Evolutionary conservation across 208 protist genomes (phyloP), one percentile per base, ranked within the genome.

Genomic region (Acanthamoeba polyphaga): DNA sequence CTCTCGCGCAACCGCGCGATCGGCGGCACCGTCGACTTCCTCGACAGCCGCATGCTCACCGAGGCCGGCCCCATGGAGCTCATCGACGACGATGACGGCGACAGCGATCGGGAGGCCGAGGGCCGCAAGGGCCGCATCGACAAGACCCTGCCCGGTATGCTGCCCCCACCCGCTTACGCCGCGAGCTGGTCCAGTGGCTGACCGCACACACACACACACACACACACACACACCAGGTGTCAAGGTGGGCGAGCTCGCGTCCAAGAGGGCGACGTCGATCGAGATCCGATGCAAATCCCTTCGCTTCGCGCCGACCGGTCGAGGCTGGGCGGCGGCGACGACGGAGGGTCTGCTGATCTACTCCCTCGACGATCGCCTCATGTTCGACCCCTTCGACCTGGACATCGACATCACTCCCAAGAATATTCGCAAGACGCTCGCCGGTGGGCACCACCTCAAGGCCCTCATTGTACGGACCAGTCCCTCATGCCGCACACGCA

Each of bases 271-370:
- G 74, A 82, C 74, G 15, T 53, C 74, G 32, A 43, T 82, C 32
- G 93, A 90, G 7, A 70, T 95, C 27, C 84, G 74, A 29, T 82
- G 74, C 46, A 82, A 74, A 3, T 88, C 29, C 29, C 43, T 97
- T 2, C 70, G 55, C 32, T 98, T 98, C 38, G 85, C 97, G 0
- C 98, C 98, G 10, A 98, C 97, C n/a, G 98, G 98, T 38, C 95
- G 96, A 34, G 27, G 96, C 5, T 98, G 95, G 95, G 96, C 97
- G 7, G 96, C 95, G 1, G 96, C 96, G 32, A 97, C 98, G 2
- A 98, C 97, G 1, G 98, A 99, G 94, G 98, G 98, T 17, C 95
- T 99, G 13, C 58, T 98, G 55, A 95, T 98, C n/a, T 98, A 97
- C 91, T 97, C 98, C 17, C 95, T 98, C 22, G 98, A 98, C 89